A percentile compares a stretch with the other conserved stretches of the same genome.
Conservation (phyloP, 257 asterid species). For the Scutellaria minor region DNA sequence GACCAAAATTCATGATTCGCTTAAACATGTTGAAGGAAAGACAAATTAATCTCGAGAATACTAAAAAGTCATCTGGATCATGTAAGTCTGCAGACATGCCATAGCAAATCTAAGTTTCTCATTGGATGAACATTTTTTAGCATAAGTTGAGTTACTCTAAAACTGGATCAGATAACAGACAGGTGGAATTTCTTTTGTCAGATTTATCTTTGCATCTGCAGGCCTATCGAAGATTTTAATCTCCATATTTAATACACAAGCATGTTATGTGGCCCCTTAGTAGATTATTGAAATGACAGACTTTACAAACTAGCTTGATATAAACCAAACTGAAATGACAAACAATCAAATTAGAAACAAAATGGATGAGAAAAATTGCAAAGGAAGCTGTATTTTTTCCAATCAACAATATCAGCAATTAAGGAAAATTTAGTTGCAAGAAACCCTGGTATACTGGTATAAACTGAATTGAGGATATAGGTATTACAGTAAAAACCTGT, state of each 20-base stretch:
- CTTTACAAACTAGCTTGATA: constrained; percentile 10
- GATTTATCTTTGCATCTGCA: not conserved
- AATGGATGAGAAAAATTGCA: constrained; percentile 18
- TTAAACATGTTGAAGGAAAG: not conserved
- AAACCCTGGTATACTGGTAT: constrained; percentile 13
- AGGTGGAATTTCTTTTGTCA: not conserved
- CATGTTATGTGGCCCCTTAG: not conserved
- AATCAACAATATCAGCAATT: constrained; percentile 12
- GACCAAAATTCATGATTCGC: constrained; percentile 1
- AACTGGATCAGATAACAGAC: not conserved
- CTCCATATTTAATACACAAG: not conserved
- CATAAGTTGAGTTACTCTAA: not conserved
- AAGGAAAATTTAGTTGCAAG: constrained; percentile 8
- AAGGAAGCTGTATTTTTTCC: not conserved
- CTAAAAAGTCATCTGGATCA: not conserved
- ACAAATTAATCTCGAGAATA: not conserved
- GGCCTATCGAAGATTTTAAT: too few relatives aligned
- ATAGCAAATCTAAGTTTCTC: not conserved
- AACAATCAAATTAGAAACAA: not conserved
- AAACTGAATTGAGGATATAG: constrained; percentile 21
- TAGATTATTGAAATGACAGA: not conserved
- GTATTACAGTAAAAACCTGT: constrained; percentile 52
- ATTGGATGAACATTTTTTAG: not conserved
- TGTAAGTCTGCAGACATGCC: constrained; percentile 1
- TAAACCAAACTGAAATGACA: constrained; percentile 10